phyloP scores from a whole-genome alignment of 1,284 basidiomycete species.

The Moniliella sp. region DNA sequence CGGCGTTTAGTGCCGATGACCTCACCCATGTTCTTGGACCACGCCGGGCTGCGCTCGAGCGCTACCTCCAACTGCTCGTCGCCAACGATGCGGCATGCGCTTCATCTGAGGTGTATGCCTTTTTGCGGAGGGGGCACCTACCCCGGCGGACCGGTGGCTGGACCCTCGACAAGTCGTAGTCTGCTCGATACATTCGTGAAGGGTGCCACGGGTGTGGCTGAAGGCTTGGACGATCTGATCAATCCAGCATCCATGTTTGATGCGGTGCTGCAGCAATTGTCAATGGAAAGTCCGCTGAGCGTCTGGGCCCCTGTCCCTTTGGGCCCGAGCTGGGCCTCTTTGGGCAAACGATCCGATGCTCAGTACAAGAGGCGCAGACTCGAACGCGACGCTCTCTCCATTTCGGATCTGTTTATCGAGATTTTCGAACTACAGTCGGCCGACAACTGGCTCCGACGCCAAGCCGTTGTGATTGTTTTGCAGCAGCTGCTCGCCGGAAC shows the following conservation, averaged over 20 bases:
- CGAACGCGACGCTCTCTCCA: constrained; percentile 37
- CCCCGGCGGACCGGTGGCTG: no score
- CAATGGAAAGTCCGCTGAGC: constrained; percentile 9
- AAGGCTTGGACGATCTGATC: constrained; percentile 17
- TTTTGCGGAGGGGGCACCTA: no score
- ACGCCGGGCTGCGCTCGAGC: not conserved
- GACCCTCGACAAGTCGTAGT: no score
- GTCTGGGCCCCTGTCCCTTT: constrained; percentile 51
- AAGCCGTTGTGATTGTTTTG: constrained; percentile 81
- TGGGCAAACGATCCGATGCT: no score
- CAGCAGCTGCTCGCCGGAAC: constrained; percentile 86
- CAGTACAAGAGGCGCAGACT: no score
- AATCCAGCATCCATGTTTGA: constrained; percentile 22
- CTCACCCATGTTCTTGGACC: not conserved
- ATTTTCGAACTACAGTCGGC: constrained; percentile 83
- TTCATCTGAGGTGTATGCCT: no score
- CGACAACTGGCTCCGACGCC: constrained; percentile 83
- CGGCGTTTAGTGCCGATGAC: constrained; percentile 6
- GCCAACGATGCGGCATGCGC: not conserved
- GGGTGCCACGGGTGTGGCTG: constrained; percentile 15
- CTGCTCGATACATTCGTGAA: constrained; percentile 9
- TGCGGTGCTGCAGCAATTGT: constrained; percentile 11
- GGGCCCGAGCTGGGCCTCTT: constrained; percentile 56
- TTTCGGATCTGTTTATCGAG: constrained; percentile 60
- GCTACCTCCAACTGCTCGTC: no score